Evolutionary conservation across 2,329 filamentous ascomycete genomes (phyloP).

Genomic region (Fusarium sp.): DNA sequence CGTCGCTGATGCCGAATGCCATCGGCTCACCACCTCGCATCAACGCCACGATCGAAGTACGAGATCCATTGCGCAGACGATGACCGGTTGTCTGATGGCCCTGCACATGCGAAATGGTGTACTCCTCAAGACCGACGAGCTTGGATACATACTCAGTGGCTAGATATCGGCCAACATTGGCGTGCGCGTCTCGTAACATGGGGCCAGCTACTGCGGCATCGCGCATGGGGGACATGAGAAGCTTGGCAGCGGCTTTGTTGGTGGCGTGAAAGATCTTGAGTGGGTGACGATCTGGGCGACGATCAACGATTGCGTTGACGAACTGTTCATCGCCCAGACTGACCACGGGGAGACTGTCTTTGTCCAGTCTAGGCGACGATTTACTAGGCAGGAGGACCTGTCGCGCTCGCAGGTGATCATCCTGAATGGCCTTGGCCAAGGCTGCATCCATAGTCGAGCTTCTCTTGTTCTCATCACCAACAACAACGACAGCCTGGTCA

Average conservation of each 20-base stretch:
- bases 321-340: constrained; percentile 47
- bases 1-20: constrained; percentile 67
- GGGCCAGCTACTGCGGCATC: constrained; percentile 60
- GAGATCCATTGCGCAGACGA: constrained; percentile 58
- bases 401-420: constrained; percentile 52
- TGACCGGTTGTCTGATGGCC: constrained; percentile 58
- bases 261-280: constrained; percentile 57
- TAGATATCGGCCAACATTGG: constrained; percentile 63
- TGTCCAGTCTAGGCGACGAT: constrained; percentile 56
- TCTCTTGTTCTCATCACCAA: constrained; percentile 58
- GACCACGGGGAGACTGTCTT: constrained; percentile 55
- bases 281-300: constrained; percentile 3
- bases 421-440: constrained; percentile 56
- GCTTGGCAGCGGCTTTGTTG: constrained; percentile 55
- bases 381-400: constrained; percentile 61
- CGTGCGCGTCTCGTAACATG: constrained; percentile 61
- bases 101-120: constrained; percentile 64
- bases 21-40: constrained; percentile 74
- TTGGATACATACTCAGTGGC: constrained; percentile 60
- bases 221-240: constrained; percentile 66
- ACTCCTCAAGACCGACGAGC: constrained; percentile 62
- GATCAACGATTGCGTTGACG: constrained; percentile 34
- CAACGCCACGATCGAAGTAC: constrained; percentile 67
- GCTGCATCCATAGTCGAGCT: constrained; percentile 65
- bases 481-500: constrained; percentile 66